These are phyloP conservation scores for Diaporthe eres DNA, from an alignment of 2,329 filamentous ascomycete genomes.

Conservation along the genomic window DNA sequence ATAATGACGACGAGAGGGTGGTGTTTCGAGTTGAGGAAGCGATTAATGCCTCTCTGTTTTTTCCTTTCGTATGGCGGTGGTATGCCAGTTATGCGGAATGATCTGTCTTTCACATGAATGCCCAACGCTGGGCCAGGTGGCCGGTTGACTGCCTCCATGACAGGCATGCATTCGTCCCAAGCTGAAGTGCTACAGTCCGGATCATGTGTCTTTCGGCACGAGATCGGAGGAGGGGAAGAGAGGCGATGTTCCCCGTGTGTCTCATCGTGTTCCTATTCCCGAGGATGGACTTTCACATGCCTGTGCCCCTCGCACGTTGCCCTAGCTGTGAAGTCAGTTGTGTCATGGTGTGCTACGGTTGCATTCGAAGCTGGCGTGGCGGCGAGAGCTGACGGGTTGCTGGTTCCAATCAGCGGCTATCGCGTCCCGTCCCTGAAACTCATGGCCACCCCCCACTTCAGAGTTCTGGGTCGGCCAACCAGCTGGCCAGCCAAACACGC, in stretches of 20 bases:
- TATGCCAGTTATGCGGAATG: background rate
- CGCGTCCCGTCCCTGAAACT: constrained; percentile 33
- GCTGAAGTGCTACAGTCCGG: background rate
- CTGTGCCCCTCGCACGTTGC: background rate
- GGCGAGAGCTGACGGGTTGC: constrained; percentile 25
- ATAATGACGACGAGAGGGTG: background rate
- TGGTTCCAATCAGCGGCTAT: constrained; percentile 29
- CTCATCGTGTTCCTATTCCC: background rate
- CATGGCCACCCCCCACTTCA: constrained; percentile 15
- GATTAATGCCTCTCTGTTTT: constrained; percentile 5
- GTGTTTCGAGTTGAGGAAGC: constrained; percentile 14
- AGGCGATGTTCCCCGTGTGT: constrained; percentile 4
- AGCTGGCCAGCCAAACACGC: background rate
- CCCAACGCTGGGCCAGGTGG: background rate
- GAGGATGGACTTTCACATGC: constrained; percentile 31
- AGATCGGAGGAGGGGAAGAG: constrained; percentile 16
- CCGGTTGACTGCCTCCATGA: background rate
- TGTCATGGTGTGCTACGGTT: constrained; percentile 26
- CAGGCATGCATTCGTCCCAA: background rate
- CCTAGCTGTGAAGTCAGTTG: constrained; percentile 10
- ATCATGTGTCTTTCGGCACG: constrained; percentile 29
- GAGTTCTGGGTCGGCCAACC: constrained; percentile 12
- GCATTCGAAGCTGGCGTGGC: background rate
- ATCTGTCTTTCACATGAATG: constrained; percentile 16
- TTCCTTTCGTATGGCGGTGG: background rate